These are phyloP conservation scores for Alternaria sp. DNA, from an alignment of 2,329 filamentous ascomycete genomes.

Conservation along the genomic window DNA sequence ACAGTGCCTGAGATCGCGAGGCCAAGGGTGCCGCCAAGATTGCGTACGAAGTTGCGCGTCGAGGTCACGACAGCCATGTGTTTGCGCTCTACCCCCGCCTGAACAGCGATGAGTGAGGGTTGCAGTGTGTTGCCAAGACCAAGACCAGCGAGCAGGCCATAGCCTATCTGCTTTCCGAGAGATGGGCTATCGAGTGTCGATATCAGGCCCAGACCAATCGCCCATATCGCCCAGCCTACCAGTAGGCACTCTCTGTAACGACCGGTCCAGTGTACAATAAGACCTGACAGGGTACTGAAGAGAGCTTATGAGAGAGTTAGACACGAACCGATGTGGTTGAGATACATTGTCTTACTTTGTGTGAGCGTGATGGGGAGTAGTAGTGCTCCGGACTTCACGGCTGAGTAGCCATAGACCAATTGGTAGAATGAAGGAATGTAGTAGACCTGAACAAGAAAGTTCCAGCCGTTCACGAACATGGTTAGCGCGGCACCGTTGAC, in stretches of 20 bases:
- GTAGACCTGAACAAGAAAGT: slow-evolving; percentile 66
- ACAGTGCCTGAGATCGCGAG: slow-evolving; percentile 56
- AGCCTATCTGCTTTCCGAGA: slow-evolving; percentile 25
- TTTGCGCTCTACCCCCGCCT: slow-evolving; percentile 58
- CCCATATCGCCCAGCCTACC: slow-evolving; percentile 28
- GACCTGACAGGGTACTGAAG: slow-evolving; percentile 28
- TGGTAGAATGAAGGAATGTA: slow-evolving; percentile 69
- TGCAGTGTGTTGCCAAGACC: slow-evolving; percentile 60
- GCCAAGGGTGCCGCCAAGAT: slow-evolving; percentile 64
- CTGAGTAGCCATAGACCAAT: slow-evolving; percentile 58
- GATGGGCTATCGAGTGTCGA: slow-evolving; percentile 22
- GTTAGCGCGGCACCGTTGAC: slow-evolving; percentile 28
- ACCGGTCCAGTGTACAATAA: slow-evolving; percentile 25
- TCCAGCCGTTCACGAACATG: slow-evolving; percentile 66
- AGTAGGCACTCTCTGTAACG: slow-evolving; percentile 28
- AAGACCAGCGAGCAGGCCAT: slow-evolving; percentile 26
- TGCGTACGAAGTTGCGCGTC: slow-evolving; percentile 68
- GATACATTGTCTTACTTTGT: slow-evolving; percentile 26
- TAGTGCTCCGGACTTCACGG: slow-evolving; percentile 59
- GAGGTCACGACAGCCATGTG: slow-evolving; percentile 69
- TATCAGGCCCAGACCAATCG: slow-evolving; percentile 23
- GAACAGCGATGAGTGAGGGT: slow-evolving; percentile 63
- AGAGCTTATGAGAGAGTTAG: slow-evolving; percentile 8
- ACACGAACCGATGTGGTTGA: fast-evolving
- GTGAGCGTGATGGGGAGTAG: slow-evolving; percentile 55